Conservation (phyloP, 495 filamentous ascomycete species). For the Neurospora sp. region DNA sequence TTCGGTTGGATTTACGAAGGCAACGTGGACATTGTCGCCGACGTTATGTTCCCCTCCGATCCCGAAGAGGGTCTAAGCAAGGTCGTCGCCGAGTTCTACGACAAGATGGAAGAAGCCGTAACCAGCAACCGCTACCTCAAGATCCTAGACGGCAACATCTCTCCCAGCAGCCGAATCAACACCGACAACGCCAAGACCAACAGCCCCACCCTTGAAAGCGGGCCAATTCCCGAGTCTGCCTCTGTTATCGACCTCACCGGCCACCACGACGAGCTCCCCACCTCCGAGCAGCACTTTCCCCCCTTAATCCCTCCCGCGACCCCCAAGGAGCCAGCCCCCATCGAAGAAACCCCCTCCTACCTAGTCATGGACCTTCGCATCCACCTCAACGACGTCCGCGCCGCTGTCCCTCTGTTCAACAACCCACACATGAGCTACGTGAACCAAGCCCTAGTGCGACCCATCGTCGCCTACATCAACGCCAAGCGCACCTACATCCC, state of each 20-base stretch:
- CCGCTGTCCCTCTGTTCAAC: constrained; percentile 85
- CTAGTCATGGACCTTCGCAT: constrained; percentile 83
- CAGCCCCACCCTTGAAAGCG: constrained; percentile 6
- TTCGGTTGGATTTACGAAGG: constrained; percentile 98
- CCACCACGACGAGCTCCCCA: neutral
- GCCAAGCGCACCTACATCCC: constrained; percentile 87
- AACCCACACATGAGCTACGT: constrained; percentile 78
- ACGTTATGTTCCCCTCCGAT: constrained; percentile 85
- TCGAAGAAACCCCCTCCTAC: constrained; percentile 52
- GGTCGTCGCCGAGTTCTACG: constrained; percentile 89
- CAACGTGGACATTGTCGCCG: constrained; percentile 91
- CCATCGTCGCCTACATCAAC: constrained; percentile 99
- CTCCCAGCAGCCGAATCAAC: constrained; percentile 8
- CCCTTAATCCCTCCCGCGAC: neutral
- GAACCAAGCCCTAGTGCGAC: constrained; percentile 87
- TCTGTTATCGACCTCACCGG: neutral
- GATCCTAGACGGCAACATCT: constrained; percentile 30
- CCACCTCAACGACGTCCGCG: constrained; percentile 84
- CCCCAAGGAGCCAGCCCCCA: constrained; percentile 3
- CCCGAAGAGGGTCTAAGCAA: constrained; percentile 79
- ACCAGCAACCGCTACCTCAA: constrained; percentile 54
- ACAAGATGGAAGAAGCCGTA: constrained; percentile 85
- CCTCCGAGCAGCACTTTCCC: neutral
- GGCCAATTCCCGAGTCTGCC: neutral
- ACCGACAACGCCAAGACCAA: constrained; percentile 14